A percentile compares a stretch with the other conserved stretches of the same genome.
phyloP scores from a whole-genome alignment of 202 grass and related monocot genomes.

The Zizania palustris region DNA sequence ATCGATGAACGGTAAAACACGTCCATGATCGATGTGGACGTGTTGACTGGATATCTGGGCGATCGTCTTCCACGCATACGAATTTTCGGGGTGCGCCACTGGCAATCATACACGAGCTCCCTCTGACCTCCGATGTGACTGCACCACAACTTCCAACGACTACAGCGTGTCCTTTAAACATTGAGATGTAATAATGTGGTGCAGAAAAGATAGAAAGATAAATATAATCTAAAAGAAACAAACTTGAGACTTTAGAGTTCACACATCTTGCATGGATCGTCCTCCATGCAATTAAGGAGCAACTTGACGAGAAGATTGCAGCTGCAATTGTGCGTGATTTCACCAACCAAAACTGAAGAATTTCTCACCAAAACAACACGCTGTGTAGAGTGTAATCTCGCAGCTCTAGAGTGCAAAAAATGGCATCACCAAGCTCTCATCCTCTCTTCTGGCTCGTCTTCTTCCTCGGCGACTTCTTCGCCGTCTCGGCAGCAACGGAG shows the following conservation, averaged over 20 bases:
- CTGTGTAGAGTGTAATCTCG: neutral
- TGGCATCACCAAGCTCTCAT: neutral
- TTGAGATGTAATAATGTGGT: no score
- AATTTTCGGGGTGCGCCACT: no score
- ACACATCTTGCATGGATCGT: conserved; percentile 51
- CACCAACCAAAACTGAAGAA: neutral
- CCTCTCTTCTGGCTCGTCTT: neutral
- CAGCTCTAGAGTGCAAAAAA: neutral
- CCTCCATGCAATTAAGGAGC: neutral
- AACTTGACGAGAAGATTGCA: neutral
- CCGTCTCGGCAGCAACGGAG: neutral
- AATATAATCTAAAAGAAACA: conserved; percentile 23
- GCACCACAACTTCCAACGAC: neutral
- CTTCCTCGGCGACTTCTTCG: neutral
- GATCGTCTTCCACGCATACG: neutral
- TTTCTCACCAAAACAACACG: neutral
- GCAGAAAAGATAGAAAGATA: no score
- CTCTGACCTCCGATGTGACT: neutral
- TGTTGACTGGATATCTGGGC: neutral
- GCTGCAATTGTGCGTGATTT: neutral
- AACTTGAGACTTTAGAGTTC: neutral
- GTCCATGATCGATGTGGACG: no score
- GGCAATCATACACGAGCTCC: neutral
- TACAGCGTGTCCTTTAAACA: no score
- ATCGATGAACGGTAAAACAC: neutral